A percentile compares a stretch with the other conserved stretches of the same genome.
These are phyloP conservation scores for Aspergillus puulaauensis DNA, from an alignment of 2,329 filamentous ascomycete genomes.

Conservation along the genomic window DNA sequence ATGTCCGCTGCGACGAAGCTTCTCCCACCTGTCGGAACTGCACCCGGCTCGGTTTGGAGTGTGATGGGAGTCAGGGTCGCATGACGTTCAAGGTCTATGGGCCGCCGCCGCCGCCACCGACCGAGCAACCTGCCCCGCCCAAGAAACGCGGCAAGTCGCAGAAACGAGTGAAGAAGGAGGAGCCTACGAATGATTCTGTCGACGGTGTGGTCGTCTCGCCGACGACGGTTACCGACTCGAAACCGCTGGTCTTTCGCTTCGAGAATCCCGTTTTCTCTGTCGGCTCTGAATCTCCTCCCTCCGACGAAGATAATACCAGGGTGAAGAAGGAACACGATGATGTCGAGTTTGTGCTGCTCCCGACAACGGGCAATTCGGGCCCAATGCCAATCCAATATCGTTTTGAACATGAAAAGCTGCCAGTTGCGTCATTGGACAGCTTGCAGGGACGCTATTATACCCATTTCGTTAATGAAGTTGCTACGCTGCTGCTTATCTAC, in stretches of 20 bases:
- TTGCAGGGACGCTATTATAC: slow-evolving; percentile 35
- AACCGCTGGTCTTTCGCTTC: slow-evolving; percentile 24
- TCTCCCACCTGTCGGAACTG: slow-evolving; percentile 41
- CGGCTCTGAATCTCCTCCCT: slow-evolving; percentile 16
- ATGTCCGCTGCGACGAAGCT: slow-evolving; percentile 40
- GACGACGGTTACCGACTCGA: slow-evolving; percentile 19
- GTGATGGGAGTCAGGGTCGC: slow-evolving; percentile 34
- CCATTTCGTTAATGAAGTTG: slow-evolving; percentile 36
- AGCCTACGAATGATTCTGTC: slow-evolving; percentile 10
- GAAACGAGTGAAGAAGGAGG: slow-evolving; percentile 15
- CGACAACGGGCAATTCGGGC: background rate
- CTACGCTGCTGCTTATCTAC: slow-evolving; percentile 36
- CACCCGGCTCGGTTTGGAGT: slow-evolving; percentile 32
- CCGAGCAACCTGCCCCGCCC: slow-evolving; percentile 14
- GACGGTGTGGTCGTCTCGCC: slow-evolving; percentile 29
- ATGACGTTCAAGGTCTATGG: slow-evolving; percentile 41
- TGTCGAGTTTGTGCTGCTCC: background rate
- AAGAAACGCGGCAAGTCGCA: slow-evolving; percentile 20
- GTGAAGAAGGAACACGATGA: slow-evolving; percentile 8
- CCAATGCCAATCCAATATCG: background rate
- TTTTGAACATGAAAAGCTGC: slow-evolving; percentile 20
- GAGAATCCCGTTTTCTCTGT: slow-evolving; percentile 24
- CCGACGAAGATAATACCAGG: background rate
- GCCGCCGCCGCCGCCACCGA: slow-evolving; percentile 24
- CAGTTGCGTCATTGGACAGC: slow-evolving; percentile 20